Evolutionary conservation across 225 moss, liverwort and hornwort genomes (phyloP), one percentile per base, ranked within the genome.

Genomic region (Ulota crispa): DNA sequence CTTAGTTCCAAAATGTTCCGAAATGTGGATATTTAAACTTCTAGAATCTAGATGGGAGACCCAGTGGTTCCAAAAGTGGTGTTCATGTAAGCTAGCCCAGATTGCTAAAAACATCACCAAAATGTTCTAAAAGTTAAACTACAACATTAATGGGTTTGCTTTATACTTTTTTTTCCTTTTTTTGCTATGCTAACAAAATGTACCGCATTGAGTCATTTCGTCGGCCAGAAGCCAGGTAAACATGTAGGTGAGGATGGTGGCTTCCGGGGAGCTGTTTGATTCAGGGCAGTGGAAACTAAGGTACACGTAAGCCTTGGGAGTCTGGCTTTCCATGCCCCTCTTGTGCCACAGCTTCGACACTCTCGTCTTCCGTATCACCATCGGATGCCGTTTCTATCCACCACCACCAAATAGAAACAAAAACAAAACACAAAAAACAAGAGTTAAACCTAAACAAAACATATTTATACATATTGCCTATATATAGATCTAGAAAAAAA

Each of bases 151-250:
- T 45, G 14, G 3, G 1, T 13, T 45, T 45, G 14, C 45, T 45
- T 45, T 45, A 13, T 1, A 0, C 13, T 0, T 45, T 4, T 45
- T 1, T 0, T 13, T 14, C 14, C 13, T 45, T 14, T 42, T 6
- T 42, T 41, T n/a, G 41, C 0, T 42, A 13, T 42, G 68, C 28
- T 23, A 57, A 13, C 10, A 54, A 26, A 26, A 75, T 68, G 21
- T 82, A 90, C 90, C 91, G 21, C 70, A 83, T 61, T 91, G 87
- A 24, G 89, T 80, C 86, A 89, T 86, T 78, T 91, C 81, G 79
- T 91, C 91, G 59, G 87, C 86, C 23, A 91, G 79, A n/a, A 89
- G 86, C 79, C 83, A 81, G 19, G 91, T 88, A 72, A 91, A 91
- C 43, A 91, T 89, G 66, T 87, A 87, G 4, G 88, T 89, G 20